Evolutionary conservation across 306 rosid genomes (phyloP), one percentile per base, ranked within the genome.

Genomic region (Quercus glauca): DNA sequence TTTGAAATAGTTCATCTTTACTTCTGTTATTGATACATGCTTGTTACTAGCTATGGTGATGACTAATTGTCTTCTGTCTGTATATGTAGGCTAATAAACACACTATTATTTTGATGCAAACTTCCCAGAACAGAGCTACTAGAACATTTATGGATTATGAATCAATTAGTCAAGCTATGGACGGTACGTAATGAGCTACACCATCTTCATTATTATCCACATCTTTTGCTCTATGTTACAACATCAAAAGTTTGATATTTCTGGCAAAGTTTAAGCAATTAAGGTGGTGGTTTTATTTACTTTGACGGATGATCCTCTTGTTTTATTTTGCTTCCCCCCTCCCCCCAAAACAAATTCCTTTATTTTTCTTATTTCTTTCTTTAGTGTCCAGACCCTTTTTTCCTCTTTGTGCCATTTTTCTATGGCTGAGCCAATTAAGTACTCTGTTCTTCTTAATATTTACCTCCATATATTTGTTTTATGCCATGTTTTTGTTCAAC

Each of bases 91-190:
- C 98, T 78, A 90, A 96, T 89, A 89, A 85, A 60, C 99, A 96
- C 88, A 95, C 99, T 31, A 96, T 96, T 71, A 90, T 96, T 84
- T 92, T 96, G 18, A 87, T 96, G 96, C 99, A 96, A 86, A 85
- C 94, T 55, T 90, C 99, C 78, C 97, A 77, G 45, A 91, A 80
- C 87, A 90, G 90, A 81, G 90, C 98, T 7, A 85, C 97, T 49
- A 88, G 99, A 83, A 96, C 99, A 1, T 96, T 93, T 86, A 93
- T 91, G 99, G 97, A 93, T 85, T 96, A 88, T 77, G 94, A 78
- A 3, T 91, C 99, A 0, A 87, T 93, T 19, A 88, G 92, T 75
- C 98, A 90, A 83, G 97, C 99, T 23, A 96, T 93, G 92, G 99
- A 96, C 73, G 99, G 99, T 96, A 86, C 68, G 84, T 71, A 56